Base-by-base conservation (phyloP, 2,329 filamentous ascomycete genomes). In the Trichoderma semiorbis region DNA sequence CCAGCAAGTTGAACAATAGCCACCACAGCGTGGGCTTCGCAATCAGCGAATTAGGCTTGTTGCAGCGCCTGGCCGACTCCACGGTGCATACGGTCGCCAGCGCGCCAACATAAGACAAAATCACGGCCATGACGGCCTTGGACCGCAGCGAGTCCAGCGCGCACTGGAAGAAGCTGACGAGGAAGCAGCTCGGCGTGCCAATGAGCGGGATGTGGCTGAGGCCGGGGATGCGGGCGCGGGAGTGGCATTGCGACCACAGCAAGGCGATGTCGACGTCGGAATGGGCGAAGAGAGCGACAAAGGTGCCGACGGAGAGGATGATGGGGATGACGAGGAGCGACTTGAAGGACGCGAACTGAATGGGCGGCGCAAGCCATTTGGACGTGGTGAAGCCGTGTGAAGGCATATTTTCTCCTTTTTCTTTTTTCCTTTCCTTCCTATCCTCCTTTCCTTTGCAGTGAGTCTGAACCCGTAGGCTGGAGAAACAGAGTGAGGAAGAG, bases 181-280 rank as follows among this genome's bases (percentile, higher is more conserved):
- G 77, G 77, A 85, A 87, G 78, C 86, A 88, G 32, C 80, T 72
- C 18, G 84, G 83, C 2, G 84, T 79, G 47, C 85, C 85, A 28
- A 88, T 68, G 57, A 83, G 72, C 7, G 85, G 85, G 3, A 86
- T 75, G n/a, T 77, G 81, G 60, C 82, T 83, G 26, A 88, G 76
- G 21, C 66, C 79, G 12, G 84, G 84, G 26, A 87, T 76, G 18
- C 83, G 83, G 10, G 84, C 78, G 72, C 79, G 83, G 2, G 86
- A 80, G 76, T 87, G 83, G 78, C 86, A 88, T 75, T 87, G 85
- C 57, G 85, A 87, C 80, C 84, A 87, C 72, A 88, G 84, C 73
- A 87, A 80, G 21, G 84, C 82, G 70, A 84, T 80, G 80, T 87
- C 86, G 77, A 86, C 82, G 78, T 87, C 85, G 55, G 83, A 82